Conservation (phyloP, 1,284 basidiomycete genomes). For the Vanrija sp. region DNA sequence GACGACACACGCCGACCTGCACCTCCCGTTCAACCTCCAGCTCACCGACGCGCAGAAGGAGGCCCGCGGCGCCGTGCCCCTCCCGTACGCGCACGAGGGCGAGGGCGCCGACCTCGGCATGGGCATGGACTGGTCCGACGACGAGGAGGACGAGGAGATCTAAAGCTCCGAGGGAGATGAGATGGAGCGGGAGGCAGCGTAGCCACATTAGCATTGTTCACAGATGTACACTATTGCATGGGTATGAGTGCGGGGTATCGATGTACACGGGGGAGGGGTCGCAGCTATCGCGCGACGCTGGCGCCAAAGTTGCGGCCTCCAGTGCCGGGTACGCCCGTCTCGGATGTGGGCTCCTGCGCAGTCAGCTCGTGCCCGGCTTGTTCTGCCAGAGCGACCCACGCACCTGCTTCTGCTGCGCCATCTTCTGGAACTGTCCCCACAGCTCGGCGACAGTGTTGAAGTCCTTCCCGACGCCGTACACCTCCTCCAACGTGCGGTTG, state of each 20-base stretch:
- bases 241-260: background rate
- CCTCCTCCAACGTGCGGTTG: slow-evolving; percentile 88
- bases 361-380: too few relatives aligned
- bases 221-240: background rate
- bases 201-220: background rate
- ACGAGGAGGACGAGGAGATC: slow-evolving; percentile 40
- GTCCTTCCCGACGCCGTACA: slow-evolving; percentile 84
- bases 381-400: slow-evolving; percentile 2
- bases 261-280: background rate
- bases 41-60: slow-evolving; percentile 79
- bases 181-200: background rate
- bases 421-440: slow-evolving; percentile 58
- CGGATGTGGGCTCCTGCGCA: slow-evolving; percentile 18
- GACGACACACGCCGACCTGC: slow-evolving; percentile 57
- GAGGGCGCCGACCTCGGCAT: slow-evolving; percentile 31
- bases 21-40: slow-evolving; percentile 69
- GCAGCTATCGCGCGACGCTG: slow-evolving; percentile 8
- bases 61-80: slow-evolving; percentile 69
- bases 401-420: slow-evolving; percentile 44
- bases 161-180: slow-evolving; percentile 4
- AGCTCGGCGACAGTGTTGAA: slow-evolving; percentile 83
- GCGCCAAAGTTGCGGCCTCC: slow-evolving; percentile 39
- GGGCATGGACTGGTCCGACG: slow-evolving; percentile 33
- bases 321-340: slow-evolving; percentile 43
- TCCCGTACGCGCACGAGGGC: slow-evolving; percentile 84